Conservation (phyloP, 371 early-diverging fungal species). For the Mucor velutinosus region DNA sequence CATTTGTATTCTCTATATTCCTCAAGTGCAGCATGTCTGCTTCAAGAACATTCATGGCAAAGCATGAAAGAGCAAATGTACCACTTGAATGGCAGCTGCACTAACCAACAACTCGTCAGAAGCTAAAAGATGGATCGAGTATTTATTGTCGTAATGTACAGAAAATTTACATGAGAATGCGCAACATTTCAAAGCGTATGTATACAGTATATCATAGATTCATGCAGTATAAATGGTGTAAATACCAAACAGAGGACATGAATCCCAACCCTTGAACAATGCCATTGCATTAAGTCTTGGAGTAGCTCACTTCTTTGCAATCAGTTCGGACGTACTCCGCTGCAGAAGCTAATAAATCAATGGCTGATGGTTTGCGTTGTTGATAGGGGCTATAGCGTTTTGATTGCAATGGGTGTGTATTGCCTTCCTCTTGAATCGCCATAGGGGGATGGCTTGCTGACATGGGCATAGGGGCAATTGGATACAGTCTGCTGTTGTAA, state of each 20-base stretch:
- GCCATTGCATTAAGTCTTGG: background rate
- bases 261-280: background rate
- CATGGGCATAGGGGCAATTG: constrained; percentile 18
- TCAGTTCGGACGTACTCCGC: constrained; percentile 45
- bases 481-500: constrained; percentile 1
- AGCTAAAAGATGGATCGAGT: background rate
- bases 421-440: background rate
- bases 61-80: background rate
- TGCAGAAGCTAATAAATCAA: constrained; percentile 52
- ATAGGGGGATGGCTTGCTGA: background rate
- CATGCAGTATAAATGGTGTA: background rate
- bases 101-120: background rate
- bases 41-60: background rate
- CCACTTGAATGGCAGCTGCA: background rate
- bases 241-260: background rate
- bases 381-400: background rate
- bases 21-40: background rate
- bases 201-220: background rate
- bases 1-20: too few relatives aligned
- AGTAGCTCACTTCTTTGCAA: constrained; percentile 2
- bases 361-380: constrained; percentile 23
- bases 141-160: background rate
- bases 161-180: background rate
- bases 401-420: background rate
- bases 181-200: background rate